Percentiles rank a stretch among this genome's conserved stretches.
These are phyloP conservation scores for Hypoxylon sp. DNA, from an alignment of 2,329 filamentous ascomycete species.

Conservation along the genomic window DNA sequence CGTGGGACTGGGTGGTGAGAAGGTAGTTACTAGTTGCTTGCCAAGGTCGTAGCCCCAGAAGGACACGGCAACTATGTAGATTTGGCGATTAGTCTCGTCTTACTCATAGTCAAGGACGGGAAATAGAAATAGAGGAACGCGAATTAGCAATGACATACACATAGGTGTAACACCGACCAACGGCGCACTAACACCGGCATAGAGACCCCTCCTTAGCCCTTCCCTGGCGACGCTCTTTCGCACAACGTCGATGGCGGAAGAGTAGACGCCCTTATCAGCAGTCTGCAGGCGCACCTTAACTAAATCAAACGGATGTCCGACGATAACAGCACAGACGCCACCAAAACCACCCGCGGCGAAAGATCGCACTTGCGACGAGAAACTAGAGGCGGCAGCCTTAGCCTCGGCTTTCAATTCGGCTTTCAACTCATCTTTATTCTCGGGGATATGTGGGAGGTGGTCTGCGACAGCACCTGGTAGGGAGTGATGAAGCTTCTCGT, in stretches of 20 bases:
- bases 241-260: conserved; percentile 91
- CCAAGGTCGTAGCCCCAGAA: conserved; percentile 95
- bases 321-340: conserved; percentile 92
- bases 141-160: conserved; percentile 78
- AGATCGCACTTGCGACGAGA: conserved; percentile 76
- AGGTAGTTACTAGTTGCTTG: conserved; percentile 83
- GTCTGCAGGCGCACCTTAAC: conserved; percentile 99
- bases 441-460: conserved; percentile 62
- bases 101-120: neutral
- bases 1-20: conserved; percentile 75
- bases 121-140: neutral
- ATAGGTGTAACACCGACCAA: conserved; percentile 97
- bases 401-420: conserved; percentile 61
- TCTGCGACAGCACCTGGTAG: conserved; percentile 57
- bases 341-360: conserved; percentile 92
- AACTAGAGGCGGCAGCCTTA: conserved; percentile 57
- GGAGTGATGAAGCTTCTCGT: conserved; percentile 54
- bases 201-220: conserved; percentile 84
- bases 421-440: conserved; percentile 63
- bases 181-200: conserved; percentile 96
- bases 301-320: conserved; percentile 96
- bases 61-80: conserved; percentile 73
- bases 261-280: conserved; percentile 93
- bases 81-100: conserved; percentile 25
- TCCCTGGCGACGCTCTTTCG: conserved; percentile 89